Conservation (phyloP, 371 early-diverging fungal species). For the Rhizomucor miehei region DNA sequence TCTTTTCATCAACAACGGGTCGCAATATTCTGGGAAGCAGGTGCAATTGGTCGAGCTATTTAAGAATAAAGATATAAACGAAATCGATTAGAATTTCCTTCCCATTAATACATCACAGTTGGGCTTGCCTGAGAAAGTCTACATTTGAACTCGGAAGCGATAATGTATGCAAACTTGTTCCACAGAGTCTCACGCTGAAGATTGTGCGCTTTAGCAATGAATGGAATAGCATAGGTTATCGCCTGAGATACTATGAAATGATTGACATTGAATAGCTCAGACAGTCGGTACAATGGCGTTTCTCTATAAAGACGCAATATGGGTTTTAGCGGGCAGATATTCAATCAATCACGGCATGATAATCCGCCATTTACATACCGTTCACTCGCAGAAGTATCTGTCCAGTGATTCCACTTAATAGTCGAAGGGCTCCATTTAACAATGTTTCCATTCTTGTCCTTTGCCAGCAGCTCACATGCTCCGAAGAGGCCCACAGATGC, state of each 20-base stretch:
- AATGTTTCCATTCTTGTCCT: constrained; percentile 63
- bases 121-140: constrained; percentile 54
- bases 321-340: too few species aligned
- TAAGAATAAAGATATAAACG: too few species aligned
- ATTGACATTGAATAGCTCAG: constrained; percentile 76
- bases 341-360: not conserved
- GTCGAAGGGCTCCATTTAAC: constrained; percentile 62
- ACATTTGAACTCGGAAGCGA: constrained; percentile 60
- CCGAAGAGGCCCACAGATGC: constrained; percentile 57
- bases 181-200: constrained; percentile 43
- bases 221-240: constrained; percentile 63
- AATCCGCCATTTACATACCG: constrained; percentile 19
- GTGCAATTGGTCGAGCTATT: constrained; percentile 55
- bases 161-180: constrained; percentile 41
- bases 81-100: too few species aligned
- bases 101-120: too few species aligned
- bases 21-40: constrained; percentile 56
- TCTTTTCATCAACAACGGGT: constrained; percentile 59
- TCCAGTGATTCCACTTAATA: constrained; percentile 54
- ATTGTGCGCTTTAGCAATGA: constrained; percentile 54
- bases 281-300: constrained; percentile 58
- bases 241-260: constrained; percentile 78
- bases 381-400: constrained; percentile 46
- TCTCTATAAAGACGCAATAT: constrained; percentile 36
- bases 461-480: constrained; percentile 60